These are phyloP conservation scores for Coemansia sp. DNA, from an alignment of 192 early-diverging fungal species.

Conservation along the genomic window DNA sequence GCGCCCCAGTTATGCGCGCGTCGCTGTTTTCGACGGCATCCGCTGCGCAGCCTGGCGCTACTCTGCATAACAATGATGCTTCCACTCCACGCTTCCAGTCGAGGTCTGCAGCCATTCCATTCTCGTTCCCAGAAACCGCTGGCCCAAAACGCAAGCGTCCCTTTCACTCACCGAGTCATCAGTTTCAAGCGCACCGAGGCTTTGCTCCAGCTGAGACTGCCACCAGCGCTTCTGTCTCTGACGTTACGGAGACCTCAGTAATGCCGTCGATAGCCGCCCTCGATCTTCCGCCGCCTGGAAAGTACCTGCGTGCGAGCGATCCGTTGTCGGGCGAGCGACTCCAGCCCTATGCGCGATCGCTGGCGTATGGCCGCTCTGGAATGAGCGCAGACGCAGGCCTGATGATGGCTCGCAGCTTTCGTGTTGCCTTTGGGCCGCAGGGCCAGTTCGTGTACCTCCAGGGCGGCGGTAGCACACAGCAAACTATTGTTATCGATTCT, in stretches of 20 bases:
- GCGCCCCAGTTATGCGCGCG: slow-evolving; percentile 43
- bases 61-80: background rate
- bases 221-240: slow-evolving; percentile 9
- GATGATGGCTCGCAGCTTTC: slow-evolving; percentile 77
- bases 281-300: slow-evolving; percentile 38
- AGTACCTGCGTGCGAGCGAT: slow-evolving; percentile 41
- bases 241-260: background rate
- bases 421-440: slow-evolving; percentile 81
- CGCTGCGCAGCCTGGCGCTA: background rate
- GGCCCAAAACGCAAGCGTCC: background rate
- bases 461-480: slow-evolving; percentile 6
- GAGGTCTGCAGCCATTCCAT: slow-evolving; percentile 17
- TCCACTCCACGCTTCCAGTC: slow-evolving; percentile 12
- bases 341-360: slow-evolving; percentile 35
- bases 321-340: slow-evolving; percentile 12
- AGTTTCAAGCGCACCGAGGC: background rate
- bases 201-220: background rate
- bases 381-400: slow-evolving; percentile 69
- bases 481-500: slow-evolving; percentile 51
- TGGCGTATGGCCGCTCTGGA: slow-evolving; percentile 51
- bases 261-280: slow-evolving; percentile 21
- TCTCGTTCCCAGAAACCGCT: slow-evolving; percentile 5
- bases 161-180: background rate
- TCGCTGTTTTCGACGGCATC: slow-evolving; percentile 40
- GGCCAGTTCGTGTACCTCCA: slow-evolving; percentile 62